phyloP scores from a whole-genome alignment of 2,329 filamentous ascomycete species.

The Cercospora sp. region DNA sequence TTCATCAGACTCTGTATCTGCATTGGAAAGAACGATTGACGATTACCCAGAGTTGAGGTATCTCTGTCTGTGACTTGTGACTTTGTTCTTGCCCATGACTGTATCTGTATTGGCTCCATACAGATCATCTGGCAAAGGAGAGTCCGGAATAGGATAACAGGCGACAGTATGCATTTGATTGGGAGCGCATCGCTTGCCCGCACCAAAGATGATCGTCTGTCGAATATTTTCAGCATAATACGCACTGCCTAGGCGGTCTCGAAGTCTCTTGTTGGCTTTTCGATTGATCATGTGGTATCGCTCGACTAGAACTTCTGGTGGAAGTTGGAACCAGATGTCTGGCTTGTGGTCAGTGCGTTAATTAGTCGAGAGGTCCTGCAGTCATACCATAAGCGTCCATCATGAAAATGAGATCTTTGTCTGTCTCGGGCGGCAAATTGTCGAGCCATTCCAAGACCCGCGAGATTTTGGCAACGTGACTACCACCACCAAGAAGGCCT shows the following conservation, averaged over 20 bases:
- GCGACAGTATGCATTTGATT: constrained; percentile 47
- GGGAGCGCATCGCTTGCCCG: constrained; percentile 55
- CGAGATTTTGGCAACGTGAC: constrained; percentile 30
- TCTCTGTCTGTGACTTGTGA: constrained; percentile 32
- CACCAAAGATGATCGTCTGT: constrained; percentile 58
- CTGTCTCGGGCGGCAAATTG: constrained; percentile 19
- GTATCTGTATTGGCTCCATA: constrained; percentile 42
- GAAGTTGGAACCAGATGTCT: constrained; percentile 35
- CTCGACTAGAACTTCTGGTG: constrained; percentile 29
- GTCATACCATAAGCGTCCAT: constrained; percentile 32
- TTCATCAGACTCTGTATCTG: background rate
- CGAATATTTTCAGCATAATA: constrained; percentile 36
- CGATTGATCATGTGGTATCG: constrained; percentile 31
- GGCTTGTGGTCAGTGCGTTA: constrained; percentile 2
- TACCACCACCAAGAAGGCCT: constrained; percentile 26
- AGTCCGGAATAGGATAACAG: constrained; percentile 55
- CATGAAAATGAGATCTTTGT: constrained; percentile 32
- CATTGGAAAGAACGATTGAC: background rate
- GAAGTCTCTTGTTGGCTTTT: constrained; percentile 49
- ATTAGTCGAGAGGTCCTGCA: background rate
- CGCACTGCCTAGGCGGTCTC: constrained; percentile 41
- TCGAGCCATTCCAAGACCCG: constrained; percentile 25
- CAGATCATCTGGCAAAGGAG: constrained; percentile 51
- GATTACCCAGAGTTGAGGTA: constrained; percentile 31
- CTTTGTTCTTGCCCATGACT: constrained; percentile 42